Evolutionary conservation across 352 stramenopile genomes (phyloP), one percentile per base, ranked within the genome.

Genomic region (Globisporangium emineosum): DNA sequence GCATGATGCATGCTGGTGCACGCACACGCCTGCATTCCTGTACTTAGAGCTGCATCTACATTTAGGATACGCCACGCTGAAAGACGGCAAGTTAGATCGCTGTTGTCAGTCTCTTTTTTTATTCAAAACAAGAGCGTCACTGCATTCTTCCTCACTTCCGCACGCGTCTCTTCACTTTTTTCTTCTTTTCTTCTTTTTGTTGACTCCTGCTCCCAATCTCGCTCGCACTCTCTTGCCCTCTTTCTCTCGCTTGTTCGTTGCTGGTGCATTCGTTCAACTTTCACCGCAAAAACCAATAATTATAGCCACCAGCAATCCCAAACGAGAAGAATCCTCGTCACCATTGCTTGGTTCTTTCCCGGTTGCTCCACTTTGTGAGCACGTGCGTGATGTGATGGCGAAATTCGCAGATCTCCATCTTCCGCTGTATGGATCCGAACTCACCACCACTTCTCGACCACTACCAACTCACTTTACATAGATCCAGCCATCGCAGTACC

Each of bases 401-500:
- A 19, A 29, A 10, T n/a, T 54, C 29, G 9, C 23, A 13, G 25
- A 5, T 47, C 42, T 17, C 40, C 40, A 47, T 23, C 17, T 47
- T 47, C 17, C 40, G 17, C 40, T 47, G 6, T 23, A 35, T 30
- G 19, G 29, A 8, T 47, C 12, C 17, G 15, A 27, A 12, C 27
- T 43, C 37, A 30, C 25, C 60, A 42, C 29, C 4, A 42, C 37
- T 32, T 30, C 17, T 59, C 35, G 47, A 27, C 9, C 35, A 15
- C n/a, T n/a, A 15, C 43, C 5, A 33, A 57, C 43, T 40, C 51
- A 37, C 25, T 29, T 78, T 81, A 88, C 75, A 78, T 84, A 27
- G 76, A 87, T n/a, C 78, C 76, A 8, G 83, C 83, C 83, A 93
- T 93, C 13, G 85, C 85, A 29, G 85, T 93, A 33, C 83, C 83